phyloP scores from a whole-genome alignment of 1,284 basidiomycete species.

The Cerrena zonata region DNA sequence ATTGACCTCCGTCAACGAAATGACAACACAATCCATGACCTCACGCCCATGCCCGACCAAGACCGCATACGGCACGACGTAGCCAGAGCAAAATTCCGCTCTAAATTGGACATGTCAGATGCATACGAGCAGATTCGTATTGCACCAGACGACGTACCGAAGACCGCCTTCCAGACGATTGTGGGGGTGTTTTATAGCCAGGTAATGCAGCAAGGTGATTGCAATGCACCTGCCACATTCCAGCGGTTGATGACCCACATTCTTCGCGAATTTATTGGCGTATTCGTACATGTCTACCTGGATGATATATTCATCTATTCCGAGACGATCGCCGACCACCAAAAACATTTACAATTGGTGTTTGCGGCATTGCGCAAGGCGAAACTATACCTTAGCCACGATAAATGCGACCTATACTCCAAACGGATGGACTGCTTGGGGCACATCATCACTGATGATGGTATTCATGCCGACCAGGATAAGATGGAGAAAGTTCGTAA shows the following conservation, averaged over 20 bases:
- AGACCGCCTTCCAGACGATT: constrained; percentile 13
- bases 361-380: constrained; percentile 19
- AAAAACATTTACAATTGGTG: constrained; percentile 21
- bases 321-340: constrained; percentile 18
- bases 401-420: constrained; percentile 26
- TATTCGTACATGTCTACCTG: constrained; percentile 16
- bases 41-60: constrained; percentile 26
- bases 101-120: constrained; percentile 14
- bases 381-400: constrained; percentile 20
- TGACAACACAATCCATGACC: constrained; percentile 31
- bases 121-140: constrained; percentile 22
- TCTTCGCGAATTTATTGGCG: constrained; percentile 1
- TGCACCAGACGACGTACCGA: constrained; percentile 14
- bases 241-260: constrained; percentile 28
- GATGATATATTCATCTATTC: constrained; percentile 15
- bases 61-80: constrained; percentile 12
- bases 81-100: constrained; percentile 8
- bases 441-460: constrained; percentile 25
- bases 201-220: constrained; percentile 34
- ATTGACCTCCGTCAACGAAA: constrained; percentile 29
- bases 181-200: constrained; percentile 33
- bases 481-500: constrained; percentile 27
- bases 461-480: constrained; percentile 28
- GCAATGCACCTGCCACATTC: constrained; percentile 32
- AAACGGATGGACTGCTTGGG: constrained; percentile 24